phyloP scores from a whole-genome alignment of 1,139 yeast genomes.

The Nakaseomyces uthaithaninus region DNA sequence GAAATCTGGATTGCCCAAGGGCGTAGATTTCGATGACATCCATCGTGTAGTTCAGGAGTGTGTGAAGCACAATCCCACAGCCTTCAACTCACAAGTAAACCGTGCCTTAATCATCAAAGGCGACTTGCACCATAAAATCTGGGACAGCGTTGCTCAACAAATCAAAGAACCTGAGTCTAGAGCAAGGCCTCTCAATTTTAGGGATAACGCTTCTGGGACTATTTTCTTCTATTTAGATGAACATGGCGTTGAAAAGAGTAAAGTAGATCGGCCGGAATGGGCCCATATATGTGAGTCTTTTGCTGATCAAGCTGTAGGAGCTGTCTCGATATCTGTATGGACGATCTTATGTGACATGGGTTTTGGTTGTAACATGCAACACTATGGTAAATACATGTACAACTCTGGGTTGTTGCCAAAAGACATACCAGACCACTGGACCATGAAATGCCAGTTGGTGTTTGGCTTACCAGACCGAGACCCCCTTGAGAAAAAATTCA shows the following conservation, averaged over 20 bases:
- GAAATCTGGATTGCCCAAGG: conserved; percentile 32
- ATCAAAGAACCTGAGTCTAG: conserved; percentile 30
- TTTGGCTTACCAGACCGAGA: conserved; percentile 30
- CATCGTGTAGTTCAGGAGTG: conserved; percentile 29
- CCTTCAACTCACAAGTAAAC: conserved; percentile 39
- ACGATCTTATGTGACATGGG: conserved; percentile 35
- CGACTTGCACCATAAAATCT: conserved; percentile 34
- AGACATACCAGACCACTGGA: conserved; percentile 34
- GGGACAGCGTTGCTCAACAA: conserved; percentile 33
- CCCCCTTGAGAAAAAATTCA: conserved; percentile 15
- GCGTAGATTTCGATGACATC: conserved; percentile 30
- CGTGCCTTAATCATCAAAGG: conserved; percentile 36
- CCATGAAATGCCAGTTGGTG: conserved; percentile 37
- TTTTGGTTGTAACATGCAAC: conserved; percentile 40
- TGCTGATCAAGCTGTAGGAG: conserved; percentile 37
- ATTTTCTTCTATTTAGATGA: conserved; percentile 37
- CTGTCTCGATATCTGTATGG: conserved; percentile 38
- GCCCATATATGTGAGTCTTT: conserved; percentile 36
- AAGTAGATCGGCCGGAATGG: conserved; percentile 33
- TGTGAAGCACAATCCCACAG: conserved; percentile 35
- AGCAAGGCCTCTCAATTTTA: conserved; percentile 33
- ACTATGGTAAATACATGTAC: conserved; percentile 29
- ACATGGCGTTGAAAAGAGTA: conserved; percentile 29
- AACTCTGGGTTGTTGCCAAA: conserved; percentile 31
- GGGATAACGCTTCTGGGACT: conserved; percentile 37